phyloP scores from a whole-genome alignment of 768 basidiomycete species.

The Tylopilus sp. region DNA sequence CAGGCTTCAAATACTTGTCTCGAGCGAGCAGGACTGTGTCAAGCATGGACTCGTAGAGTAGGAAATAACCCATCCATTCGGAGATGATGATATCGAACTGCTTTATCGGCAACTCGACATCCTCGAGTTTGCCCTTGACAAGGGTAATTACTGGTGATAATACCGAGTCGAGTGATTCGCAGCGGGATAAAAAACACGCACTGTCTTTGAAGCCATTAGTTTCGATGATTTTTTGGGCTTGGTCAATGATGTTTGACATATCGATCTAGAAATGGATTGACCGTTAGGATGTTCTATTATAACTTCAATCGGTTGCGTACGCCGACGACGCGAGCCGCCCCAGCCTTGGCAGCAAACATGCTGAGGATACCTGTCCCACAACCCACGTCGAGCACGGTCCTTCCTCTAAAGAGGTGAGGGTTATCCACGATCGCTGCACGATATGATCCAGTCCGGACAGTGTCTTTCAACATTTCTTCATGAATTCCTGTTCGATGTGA shows the following conservation, averaged over 20 bases:
- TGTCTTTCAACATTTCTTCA: conserved; percentile 99
- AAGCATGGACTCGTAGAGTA: conserved; percentile 98
- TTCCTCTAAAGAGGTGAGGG: conserved; percentile 91
- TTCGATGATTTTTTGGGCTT: conserved; percentile 94
- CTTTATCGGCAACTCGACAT: conserved; percentile 80
- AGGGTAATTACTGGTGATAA: conserved; percentile 75
- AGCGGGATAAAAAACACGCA: conserved; percentile 40
- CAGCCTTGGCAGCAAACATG: conserved; percentile 97
- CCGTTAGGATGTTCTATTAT: conserved; percentile 9
- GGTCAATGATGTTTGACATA: conserved; percentile 99
- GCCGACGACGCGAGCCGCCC: conserved; percentile 90
- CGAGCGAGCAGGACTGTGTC: conserved; percentile 96
- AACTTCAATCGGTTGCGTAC: conserved; percentile 42
- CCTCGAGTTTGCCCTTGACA: conserved; percentile 97
- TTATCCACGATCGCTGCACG: conserved; percentile 93
- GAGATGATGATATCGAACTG: conserved; percentile 99
- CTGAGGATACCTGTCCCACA: conserved; percentile 98
- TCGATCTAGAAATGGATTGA: conserved; percentile 64
- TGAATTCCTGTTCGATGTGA: conserved; percentile 69
- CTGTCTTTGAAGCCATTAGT: conserved; percentile 96
- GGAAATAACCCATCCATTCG: conserved; percentile 99
- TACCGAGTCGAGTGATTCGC: conserved; percentile 1
- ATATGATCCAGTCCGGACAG: conserved; percentile 93
- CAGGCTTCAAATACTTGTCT: conserved; percentile 92
- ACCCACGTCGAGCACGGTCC: conserved; percentile 96